A percentile compares a stretch with the other conserved stretches of the same genome.
These are phyloP conservation scores for Asparagopsis taxiformis DNA, from an alignment of 31 red algal genomes.

Conservation along the genomic window DNA sequence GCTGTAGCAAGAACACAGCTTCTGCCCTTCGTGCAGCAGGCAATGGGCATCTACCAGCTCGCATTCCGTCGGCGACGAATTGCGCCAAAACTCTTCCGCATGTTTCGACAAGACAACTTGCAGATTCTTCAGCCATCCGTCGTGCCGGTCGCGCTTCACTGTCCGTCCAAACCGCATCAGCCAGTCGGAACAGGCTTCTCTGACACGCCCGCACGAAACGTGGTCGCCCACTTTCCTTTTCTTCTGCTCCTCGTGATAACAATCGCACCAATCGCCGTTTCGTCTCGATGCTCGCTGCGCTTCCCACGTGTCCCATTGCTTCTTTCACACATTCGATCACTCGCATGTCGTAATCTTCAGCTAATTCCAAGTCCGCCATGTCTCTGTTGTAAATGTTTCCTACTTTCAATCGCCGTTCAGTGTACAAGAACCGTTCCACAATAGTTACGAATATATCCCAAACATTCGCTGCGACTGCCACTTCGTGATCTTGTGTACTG, in stretches of 20 bases:
- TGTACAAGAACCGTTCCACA: constrained; percentile 44
- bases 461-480: constrained; percentile 6
- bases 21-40: constrained; percentile 57
- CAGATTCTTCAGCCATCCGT: constrained; percentile 31
- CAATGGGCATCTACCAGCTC: constrained; percentile 54
- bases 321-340: constrained; percentile 43
- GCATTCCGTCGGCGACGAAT: constrained; percentile 53
- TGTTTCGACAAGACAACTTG: constrained; percentile 40
- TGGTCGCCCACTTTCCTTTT: constrained; percentile 41
- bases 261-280: constrained; percentile 28
- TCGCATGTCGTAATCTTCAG: constrained; percentile 36
- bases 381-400: constrained; percentile 12
- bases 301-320: constrained; percentile 41
- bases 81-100: constrained; percentile 44
- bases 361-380: constrained; percentile 8
- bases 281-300: neutral
- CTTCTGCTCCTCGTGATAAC: constrained; percentile 47
- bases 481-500: constrained; percentile 4
- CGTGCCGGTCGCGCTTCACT: neutral
- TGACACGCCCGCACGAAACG: constrained; percentile 57
- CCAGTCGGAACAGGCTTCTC: constrained; percentile 50
- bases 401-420: constrained; percentile 1
- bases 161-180: constrained; percentile 5
- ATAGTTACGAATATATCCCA: constrained; percentile 43
- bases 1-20: constrained; percentile 68